Conservation (phyloP, 1,139 yeast species). For the Yamadazyma sp. region DNA sequence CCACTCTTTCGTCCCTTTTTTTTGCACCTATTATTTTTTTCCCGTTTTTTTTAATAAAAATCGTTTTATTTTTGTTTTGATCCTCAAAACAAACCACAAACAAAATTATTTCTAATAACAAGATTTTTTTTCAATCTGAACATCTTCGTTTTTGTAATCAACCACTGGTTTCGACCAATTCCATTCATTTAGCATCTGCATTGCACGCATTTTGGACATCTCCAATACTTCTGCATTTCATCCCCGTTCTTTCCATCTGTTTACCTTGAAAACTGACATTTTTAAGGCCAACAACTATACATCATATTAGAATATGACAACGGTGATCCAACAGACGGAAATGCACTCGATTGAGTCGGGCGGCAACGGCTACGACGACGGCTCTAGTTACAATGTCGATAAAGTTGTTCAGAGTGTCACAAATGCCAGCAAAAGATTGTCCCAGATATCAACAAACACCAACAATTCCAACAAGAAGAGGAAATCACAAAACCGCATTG, state of each 20-base stretch:
- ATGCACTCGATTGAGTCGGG: background rate
- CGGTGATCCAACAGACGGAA: slow-evolving; percentile 1
- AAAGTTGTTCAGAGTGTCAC: slow-evolving; percentile 55
- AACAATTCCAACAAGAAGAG: slow-evolving; percentile 48
- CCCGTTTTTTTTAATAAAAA: background rate
- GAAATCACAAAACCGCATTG: slow-evolving; percentile 71
- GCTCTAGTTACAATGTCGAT: slow-evolving; percentile 33
- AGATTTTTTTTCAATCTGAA: background rate
- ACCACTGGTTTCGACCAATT: background rate
- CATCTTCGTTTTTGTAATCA: background rate
- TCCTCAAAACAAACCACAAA: background rate
- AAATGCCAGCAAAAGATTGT: slow-evolving; percentile 61
- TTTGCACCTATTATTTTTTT: background rate
- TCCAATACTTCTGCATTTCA: too few relatives aligned
- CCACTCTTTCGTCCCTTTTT: background rate
- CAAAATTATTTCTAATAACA: background rate
- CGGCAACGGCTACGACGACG: slow-evolving; percentile 1
- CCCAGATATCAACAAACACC: slow-evolving; percentile 62
- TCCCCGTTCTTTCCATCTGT: too few relatives aligned
- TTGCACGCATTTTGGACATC: background rate
- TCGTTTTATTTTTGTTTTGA: background rate
- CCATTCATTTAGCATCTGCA: too few relatives aligned
- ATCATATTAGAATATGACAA: background rate
- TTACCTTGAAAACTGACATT: too few relatives aligned
- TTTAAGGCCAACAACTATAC: too few relatives aligned